Evolutionary conservation across 345 rosid species (phyloP).

Genomic region (Garcia nutans): DNA sequence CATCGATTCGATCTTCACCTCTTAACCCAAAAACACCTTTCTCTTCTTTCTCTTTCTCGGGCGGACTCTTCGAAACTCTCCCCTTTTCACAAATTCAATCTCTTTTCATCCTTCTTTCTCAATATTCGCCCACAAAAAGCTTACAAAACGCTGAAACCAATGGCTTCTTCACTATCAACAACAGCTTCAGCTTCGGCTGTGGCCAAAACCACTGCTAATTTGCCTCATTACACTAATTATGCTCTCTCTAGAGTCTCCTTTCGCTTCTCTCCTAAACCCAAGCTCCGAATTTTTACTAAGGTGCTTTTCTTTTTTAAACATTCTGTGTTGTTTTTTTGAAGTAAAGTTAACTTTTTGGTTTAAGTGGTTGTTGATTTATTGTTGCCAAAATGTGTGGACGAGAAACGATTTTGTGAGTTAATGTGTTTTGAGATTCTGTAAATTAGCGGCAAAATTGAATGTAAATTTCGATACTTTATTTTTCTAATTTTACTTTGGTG

Average conservation of each 20-base stretch:
- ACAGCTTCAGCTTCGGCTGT: constrained; percentile 40
- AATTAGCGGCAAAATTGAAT: background rate
- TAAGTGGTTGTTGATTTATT: background rate
- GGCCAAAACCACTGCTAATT: constrained; percentile 32
- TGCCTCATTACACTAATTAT: constrained; percentile 24
- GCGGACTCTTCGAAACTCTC: background rate
- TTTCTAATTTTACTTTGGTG: background rate
- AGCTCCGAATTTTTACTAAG: constrained; percentile 49
- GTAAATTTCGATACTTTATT: background rate
- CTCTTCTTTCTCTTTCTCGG: background rate
- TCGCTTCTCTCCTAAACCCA: constrained; percentile 44
- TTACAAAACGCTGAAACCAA: constrained; percentile 5
- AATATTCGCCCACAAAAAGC: background rate
- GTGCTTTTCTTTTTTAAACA: constrained; percentile 19
- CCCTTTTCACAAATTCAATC: background rate
- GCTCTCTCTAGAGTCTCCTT: constrained; percentile 36
- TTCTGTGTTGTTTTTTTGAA: background rate
- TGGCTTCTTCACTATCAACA: constrained; percentile 50
- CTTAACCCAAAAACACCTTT: background rate
- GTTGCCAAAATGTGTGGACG: background rate
- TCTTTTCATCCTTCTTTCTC: background rate
- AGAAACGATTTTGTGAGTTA: background rate
- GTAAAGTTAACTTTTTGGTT: background rate
- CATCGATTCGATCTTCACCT: constrained; percentile 13
- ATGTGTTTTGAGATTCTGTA: background rate